Base-by-base conservation (phyloP, 2,329 filamentous ascomycete genomes). In the Diaporthe ilicicola region DNA sequence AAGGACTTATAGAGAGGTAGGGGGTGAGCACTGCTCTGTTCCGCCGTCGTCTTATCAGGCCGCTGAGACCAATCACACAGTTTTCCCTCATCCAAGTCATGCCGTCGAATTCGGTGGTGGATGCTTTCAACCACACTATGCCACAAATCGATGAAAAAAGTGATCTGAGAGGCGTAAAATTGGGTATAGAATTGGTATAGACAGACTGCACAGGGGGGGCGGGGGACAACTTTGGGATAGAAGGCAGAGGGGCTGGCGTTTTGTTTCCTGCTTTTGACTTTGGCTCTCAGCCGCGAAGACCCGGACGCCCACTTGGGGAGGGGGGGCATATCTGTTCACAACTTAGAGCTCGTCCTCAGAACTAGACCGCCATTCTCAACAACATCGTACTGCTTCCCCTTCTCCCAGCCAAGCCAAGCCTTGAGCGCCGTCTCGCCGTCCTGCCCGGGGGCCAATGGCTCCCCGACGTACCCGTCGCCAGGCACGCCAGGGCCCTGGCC, bases 321-420 rank as follows among this genome's bases (percentile, higher is more conserved):
- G n/a, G n/a, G n/a, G n/a, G n/a, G n/a, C n/a, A n/a, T n/a, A 27
- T 46, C 17, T 34, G 19, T 42, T 82, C 76, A 87, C 74, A 87
- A 76, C 75, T 84, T 87, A 15, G 84, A 78, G 74, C 77, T 80
- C n/a, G 80, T 77, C 67, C 81, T 86, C 73, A 84, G 80, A 24
- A 91, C 86, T 73, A 94, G 79, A 0, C 88, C 90, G 10, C 62
- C 71, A 0, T 92, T 92, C 34, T 88, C 82, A 2, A 93, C 83
- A 2, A 93, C 83, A n/a, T 89, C 86, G 78, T 91, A 97, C 39
- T 97, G 89, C 71, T 82, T 85, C 0, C 93, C 94, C 76, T 84
- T 88, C 72, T 84, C 86, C 94, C 94, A 97, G 0, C 94, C 93
- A 75, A 92, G 84, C 95, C 95, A 98, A 62, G 86, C 79, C 64